Percentiles rank a stretch among this genome's conserved stretches.
Evolutionary conservation across 2,329 filamentous ascomycete species (phyloP).

Genomic region (Fusarium sp.): DNA sequence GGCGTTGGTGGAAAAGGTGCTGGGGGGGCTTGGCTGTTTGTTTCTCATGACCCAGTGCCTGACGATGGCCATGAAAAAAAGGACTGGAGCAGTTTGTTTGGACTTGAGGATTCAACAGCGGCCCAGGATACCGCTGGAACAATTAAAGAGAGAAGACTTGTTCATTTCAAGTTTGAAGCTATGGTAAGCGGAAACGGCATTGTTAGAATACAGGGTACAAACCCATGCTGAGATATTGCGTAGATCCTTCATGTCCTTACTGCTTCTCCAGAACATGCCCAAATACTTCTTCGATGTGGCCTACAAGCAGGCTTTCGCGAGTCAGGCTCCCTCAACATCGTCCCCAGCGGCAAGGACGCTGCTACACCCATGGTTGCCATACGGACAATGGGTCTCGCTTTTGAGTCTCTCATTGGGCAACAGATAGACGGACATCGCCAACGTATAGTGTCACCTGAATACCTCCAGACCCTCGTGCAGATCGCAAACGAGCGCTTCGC

Average conservation of each 20-base stretch:
- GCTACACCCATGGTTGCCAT: constrained; percentile 84
- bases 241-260: constrained; percentile 92
- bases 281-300: constrained; percentile 81
- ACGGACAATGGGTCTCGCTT: constrained; percentile 83
- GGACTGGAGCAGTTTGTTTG: constrained; percentile 53
- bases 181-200: constrained; percentile 76
- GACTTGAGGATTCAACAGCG: constrained; percentile 47
- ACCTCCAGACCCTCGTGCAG: constrained; percentile 76
- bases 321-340: constrained; percentile 83
- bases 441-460: constrained; percentile 73
- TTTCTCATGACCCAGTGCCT: constrained; percentile 82
- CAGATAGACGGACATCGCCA: constrained; percentile 56
- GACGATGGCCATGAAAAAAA: constrained; percentile 46
- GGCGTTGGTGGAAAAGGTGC: constrained; percentile 88
- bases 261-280: constrained; percentile 80
- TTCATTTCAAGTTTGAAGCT: constrained; percentile 95
- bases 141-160: constrained; percentile 61
- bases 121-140: constrained; percentile 37
- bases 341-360: constrained; percentile 53
- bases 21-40: constrained; percentile 87
- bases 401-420: constrained; percentile 85
- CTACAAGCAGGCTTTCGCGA: constrained; percentile 90
- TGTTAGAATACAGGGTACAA: constrained; percentile 27
- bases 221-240: constrained; percentile 42
- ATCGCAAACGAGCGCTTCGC: constrained; percentile 83